Conservation (phyloP, 2,329 filamentous ascomycete genomes). For the Setomelanomma holmii region DNA sequence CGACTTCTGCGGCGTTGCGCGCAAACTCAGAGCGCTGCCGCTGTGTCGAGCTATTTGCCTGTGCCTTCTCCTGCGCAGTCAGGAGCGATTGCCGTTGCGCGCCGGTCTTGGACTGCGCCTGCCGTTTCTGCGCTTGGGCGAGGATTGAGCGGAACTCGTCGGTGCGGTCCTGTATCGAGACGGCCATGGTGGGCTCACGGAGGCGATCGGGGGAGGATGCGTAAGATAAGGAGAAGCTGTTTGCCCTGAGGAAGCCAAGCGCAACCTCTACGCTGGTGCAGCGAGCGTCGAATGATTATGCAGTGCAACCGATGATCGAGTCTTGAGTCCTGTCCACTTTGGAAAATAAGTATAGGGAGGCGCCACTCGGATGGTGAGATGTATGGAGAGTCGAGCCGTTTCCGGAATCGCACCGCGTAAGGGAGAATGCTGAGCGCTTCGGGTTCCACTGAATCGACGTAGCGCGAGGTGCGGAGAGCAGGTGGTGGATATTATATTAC, state of each 20-base stretch:
- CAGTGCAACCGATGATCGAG: background rate
- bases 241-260: constrained; percentile 12
- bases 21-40: constrained; percentile 84
- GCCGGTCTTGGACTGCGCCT: constrained; percentile 76
- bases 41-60: constrained; percentile 61
- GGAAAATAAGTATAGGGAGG: background rate
- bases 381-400: background rate
- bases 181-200: constrained; percentile 55
- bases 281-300: background rate
- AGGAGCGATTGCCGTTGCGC: constrained; percentile 83
- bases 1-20: constrained; percentile 87
- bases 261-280: constrained; percentile 11
- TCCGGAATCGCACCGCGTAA: background rate
- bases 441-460: background rate
- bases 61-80: constrained; percentile 68
- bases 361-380: background rate
- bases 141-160: constrained; percentile 94
- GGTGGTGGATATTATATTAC: background rate
- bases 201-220: constrained; percentile 12
- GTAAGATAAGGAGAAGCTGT: constrained; percentile 6
- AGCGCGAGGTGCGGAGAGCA: background rate
- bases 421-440: background rate
- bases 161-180: constrained; percentile 94
- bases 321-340: background rate
- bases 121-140: constrained; percentile 79